Evolutionary conservation across 805 yeast species (phyloP), one percentile per base, ranked within the genome.

Genomic region (Yarrowia bubula): DNA sequence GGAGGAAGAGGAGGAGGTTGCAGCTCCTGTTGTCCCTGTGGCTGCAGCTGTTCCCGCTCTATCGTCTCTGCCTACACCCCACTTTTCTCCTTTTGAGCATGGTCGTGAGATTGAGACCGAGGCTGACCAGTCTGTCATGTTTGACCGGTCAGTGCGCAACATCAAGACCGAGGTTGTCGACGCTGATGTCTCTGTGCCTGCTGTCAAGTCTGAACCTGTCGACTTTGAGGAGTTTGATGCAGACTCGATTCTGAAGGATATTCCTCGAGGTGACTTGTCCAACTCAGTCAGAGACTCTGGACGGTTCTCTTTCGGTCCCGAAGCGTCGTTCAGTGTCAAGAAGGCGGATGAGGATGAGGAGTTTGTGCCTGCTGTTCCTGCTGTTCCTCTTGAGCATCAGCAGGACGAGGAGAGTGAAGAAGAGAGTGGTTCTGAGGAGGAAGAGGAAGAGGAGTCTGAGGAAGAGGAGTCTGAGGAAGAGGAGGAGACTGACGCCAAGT

Each of bases 281-380:
- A 14, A 31, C 60, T 37, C 17, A 22, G 14, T 10, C 17, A 41
- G 39, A 2, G 43, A 13, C n/a, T 53, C 60, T 28, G 60, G 60
- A 0, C 61, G 61, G 28, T 55, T 55, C 38, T 55, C 61, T 1
- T 55, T 55, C 17, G 61, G 61, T n/a, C 61, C 61, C 10, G 61
- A 55, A 38, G 5, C 47, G 10, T 55, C 61, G 0, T 55, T 55
- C 47, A 55, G 61, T 7, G 61, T 55, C 39, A 55, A 55, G 60
- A 51, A 51, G 47, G 32, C 61, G 8, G 37, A 37, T 3, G 61
- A 55, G 37, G 14, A 1, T 37, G 17, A 51, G n/a, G 33, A 51
- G 14, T 22, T 51, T 32, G 58, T 37, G 8, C 43, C 58, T 10
- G 58, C 35, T 8, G 60, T 51, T n/a, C 60, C 60, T 8, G 60